phyloP scores from a whole-genome alignment of 371 early-diverging fungal genomes.

The Rhizopus microsporus region DNA sequence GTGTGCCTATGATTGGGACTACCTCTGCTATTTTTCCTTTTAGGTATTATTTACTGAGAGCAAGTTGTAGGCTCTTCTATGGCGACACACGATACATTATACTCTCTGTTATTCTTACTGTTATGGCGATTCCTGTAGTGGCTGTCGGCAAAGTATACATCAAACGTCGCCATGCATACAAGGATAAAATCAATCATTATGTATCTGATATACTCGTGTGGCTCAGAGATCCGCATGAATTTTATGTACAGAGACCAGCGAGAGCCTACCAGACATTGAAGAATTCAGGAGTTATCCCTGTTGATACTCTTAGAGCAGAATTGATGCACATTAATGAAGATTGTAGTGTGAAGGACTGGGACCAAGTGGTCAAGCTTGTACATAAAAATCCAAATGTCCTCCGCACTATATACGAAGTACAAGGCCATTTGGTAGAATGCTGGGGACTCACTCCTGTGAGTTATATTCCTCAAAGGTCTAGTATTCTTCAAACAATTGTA shows the following conservation, averaged over 20 bases:
- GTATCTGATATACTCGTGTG: background rate
- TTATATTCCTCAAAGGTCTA: background rate
- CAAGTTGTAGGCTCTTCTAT: background rate
- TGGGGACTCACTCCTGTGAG: slow-evolving; percentile 19
- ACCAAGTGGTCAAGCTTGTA: slow-evolving; percentile 10
- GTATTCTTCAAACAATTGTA: too few relatives aligned
- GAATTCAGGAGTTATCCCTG: slow-evolving; percentile 11
- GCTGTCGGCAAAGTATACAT: background rate
- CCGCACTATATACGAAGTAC: slow-evolving; percentile 15
- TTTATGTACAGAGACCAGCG: slow-evolving; percentile 3
- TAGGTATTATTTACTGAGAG: background rate
- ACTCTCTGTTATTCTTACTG: background rate
- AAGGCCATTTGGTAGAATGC: slow-evolving; percentile 24
- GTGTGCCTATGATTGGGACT: background rate
- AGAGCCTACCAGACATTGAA: slow-evolving; percentile 1
- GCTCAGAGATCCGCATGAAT: slow-evolving; percentile 16
- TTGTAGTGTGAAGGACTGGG: slow-evolving; percentile 20
- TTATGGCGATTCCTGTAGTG: background rate
- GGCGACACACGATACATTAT: background rate
- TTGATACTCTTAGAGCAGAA: slow-evolving; percentile 7
- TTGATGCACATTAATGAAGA: slow-evolving; percentile 15
- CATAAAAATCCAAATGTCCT: slow-evolving; percentile 15
- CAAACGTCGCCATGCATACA: background rate
- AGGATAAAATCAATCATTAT: background rate
- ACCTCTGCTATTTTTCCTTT: background rate